These are phyloP conservation scores for Camellia sinensis DNA, from an alignment of 148 eudicot species.

Conservation along the genomic window DNA sequence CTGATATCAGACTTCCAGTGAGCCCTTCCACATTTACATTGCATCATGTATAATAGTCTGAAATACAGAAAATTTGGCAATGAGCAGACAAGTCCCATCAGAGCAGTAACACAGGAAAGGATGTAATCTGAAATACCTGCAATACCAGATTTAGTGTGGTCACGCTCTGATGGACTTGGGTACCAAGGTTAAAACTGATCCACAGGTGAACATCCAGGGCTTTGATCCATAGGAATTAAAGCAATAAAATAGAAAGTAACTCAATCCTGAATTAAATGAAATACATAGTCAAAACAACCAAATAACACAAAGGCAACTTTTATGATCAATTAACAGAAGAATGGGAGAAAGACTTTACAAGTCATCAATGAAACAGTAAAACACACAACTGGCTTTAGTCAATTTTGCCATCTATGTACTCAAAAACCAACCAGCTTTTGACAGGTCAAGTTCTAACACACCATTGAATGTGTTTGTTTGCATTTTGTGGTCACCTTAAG, in stretches of 20 bases:
- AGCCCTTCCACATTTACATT: background rate
- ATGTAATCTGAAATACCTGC: constrained; percentile 6
- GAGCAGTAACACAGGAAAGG: background rate
- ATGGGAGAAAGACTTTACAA: constrained; percentile 14
- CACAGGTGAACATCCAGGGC: constrained; percentile 7
- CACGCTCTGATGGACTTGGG: constrained; percentile 5
- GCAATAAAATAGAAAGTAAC: background rate
- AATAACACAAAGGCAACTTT: background rate
- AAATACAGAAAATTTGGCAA: background rate
- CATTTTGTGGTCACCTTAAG: background rate
- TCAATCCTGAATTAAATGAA: constrained; percentile 8
- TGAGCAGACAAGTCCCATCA: constrained; percentile 8
- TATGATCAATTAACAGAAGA: constrained; percentile 12
- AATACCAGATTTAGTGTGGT: constrained; percentile 4
- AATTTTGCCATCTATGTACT: background rate
- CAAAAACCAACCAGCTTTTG: background rate
- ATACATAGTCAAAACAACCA: background rate
- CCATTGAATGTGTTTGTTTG: constrained; percentile 1
- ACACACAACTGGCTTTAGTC: constrained; percentile 10
- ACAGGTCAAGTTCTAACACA: constrained; percentile 11
- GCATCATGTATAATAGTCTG: constrained; percentile 8
- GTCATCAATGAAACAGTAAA: constrained; percentile 5
- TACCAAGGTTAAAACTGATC: constrained; percentile 14
- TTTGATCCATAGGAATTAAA: constrained; percentile 13
- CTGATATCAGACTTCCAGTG: background rate